Conservation (phyloP, 768 basidiomycete genomes). For the Omphalotus guepiniiformis region DNA sequence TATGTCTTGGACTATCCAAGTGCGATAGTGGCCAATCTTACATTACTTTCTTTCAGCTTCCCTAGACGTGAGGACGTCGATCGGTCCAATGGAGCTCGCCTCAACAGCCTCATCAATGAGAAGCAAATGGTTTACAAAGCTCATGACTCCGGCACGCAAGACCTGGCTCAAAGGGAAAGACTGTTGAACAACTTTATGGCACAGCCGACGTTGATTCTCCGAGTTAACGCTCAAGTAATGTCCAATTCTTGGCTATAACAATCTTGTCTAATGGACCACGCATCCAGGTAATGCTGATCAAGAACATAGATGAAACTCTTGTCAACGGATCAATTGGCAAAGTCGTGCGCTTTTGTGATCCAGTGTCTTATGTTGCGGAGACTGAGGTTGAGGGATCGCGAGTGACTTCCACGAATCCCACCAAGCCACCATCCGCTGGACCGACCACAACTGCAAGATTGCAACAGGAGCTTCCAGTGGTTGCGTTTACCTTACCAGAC, state of each 20-base stretch:
- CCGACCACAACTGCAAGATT: constrained; percentile 14
- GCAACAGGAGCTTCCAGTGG: constrained; percentile 47
- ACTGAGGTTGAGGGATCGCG: constrained; percentile 28
- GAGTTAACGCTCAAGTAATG: constrained; percentile 79
- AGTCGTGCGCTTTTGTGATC: constrained; percentile 69
- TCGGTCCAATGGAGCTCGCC: constrained; percentile 67
- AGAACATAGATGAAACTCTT: constrained; percentile 85
- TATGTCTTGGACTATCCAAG: constrained; percentile 30
- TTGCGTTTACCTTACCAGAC: constrained; percentile 69
- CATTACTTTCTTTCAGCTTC: constrained; percentile 49
- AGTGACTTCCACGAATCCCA: constrained; percentile 17
- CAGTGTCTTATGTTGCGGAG: constrained; percentile 40
- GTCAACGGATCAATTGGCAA: constrained; percentile 96
- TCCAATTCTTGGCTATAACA: neutral
- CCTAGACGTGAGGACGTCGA: constrained; percentile 93
- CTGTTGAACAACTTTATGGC: constrained; percentile 92
- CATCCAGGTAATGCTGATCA: constrained; percentile 88
- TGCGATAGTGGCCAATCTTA: neutral
- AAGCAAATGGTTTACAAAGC: constrained; percentile 46
- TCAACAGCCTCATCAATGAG: constrained; percentile 54
- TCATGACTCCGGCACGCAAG: constrained; percentile 61
- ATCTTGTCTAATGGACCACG: neutral
- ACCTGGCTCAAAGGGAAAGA: constrained; percentile 60
- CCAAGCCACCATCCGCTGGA: neutral
- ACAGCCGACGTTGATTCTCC: constrained; percentile 60